Conservation (phyloP, 2,329 filamentous ascomycete species). For the Arthrobotrys musiformis region DNA sequence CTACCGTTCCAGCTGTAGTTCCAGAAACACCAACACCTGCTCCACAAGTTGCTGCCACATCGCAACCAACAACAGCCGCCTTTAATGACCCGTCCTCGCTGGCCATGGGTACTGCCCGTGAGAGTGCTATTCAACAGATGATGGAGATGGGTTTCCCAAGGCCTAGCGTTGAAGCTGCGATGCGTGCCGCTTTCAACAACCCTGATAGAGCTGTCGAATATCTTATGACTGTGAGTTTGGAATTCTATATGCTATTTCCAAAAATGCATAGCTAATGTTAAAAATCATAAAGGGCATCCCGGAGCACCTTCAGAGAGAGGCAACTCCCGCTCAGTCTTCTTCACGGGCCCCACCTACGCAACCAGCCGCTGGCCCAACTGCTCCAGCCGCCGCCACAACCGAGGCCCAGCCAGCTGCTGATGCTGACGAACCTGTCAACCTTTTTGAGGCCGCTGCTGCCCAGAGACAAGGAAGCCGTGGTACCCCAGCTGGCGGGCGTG, state of each 20-base stretch:
- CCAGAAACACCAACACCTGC: constrained; percentile 70
- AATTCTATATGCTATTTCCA: background rate
- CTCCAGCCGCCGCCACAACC: constrained; percentile 62
- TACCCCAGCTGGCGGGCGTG: constrained; percentile 65
- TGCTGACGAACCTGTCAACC: constrained; percentile 76
- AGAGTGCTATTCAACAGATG: constrained; percentile 88
- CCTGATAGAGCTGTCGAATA: constrained; percentile 98
- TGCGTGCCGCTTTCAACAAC: constrained; percentile 97
- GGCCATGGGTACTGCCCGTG: constrained; percentile 83
- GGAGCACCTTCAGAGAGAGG: constrained; percentile 78
- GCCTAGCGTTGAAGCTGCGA: constrained; percentile 87
- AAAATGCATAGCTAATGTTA: background rate
- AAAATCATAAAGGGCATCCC: constrained; percentile 78
- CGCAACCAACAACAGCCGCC: constrained; percentile 66
- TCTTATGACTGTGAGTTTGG: constrained; percentile 75
- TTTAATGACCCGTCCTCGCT: constrained; percentile 83
- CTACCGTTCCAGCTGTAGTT: constrained; percentile 64
- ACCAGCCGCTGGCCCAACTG: constrained; percentile 65
- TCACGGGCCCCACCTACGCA: constrained; percentile 61
- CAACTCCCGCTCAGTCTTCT: constrained; percentile 65
- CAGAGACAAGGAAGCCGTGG: constrained; percentile 68
- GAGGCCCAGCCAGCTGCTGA: constrained; percentile 63
- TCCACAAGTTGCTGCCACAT: constrained; percentile 63
- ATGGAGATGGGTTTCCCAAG: constrained; percentile 96
- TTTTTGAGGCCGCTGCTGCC: constrained; percentile 92